phyloP scores from a whole-genome alignment of 768 basidiomycete genomes.

The Kwoniella botswanensis region DNA sequence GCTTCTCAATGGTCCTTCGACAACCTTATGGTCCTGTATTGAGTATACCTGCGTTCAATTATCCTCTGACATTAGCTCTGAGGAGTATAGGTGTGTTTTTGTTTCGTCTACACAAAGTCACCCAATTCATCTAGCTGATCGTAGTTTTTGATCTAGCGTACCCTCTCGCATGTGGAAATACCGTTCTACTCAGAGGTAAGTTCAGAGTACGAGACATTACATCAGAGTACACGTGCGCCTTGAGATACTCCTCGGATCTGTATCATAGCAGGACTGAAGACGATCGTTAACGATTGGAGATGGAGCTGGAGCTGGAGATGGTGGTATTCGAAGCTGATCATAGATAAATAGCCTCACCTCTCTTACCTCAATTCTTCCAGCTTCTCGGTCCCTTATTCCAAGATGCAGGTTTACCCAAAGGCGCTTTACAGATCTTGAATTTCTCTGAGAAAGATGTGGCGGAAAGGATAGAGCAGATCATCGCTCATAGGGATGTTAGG shows the following conservation, averaged over 20 bases:
- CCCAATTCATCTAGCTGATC: not conserved
- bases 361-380: conserved; percentile 55
- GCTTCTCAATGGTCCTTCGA: conserved; percentile 29
- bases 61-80: conserved; percentile 41
- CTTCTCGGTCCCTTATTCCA: conserved; percentile 57
- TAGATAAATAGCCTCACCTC: conserved; percentile 45
- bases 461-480: conserved; percentile 39
- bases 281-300: too few species aligned
- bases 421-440: conserved; percentile 64
- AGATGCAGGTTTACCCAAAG: conserved; percentile 67
- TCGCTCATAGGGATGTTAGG: conserved; percentile 36
- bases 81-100: conserved; percentile 34
- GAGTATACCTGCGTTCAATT: conserved; percentile 50
- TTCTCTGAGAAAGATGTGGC: conserved; percentile 38
- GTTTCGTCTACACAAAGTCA: not conserved
- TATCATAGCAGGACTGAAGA: too few species aligned
- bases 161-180: conserved; percentile 60
- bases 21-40: conserved; percentile 52
- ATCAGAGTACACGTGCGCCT: not conserved
- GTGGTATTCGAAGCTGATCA: not conserved
- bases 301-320: too few species aligned
- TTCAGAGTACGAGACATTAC: not conserved
- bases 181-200: conserved; percentile 55
- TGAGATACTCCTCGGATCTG: not conserved
- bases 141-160: conserved; percentile 38